Evolutionary conservation across 2,329 filamentous ascomycete genomes (phyloP).

Genomic region (Alternaria atra): DNA sequence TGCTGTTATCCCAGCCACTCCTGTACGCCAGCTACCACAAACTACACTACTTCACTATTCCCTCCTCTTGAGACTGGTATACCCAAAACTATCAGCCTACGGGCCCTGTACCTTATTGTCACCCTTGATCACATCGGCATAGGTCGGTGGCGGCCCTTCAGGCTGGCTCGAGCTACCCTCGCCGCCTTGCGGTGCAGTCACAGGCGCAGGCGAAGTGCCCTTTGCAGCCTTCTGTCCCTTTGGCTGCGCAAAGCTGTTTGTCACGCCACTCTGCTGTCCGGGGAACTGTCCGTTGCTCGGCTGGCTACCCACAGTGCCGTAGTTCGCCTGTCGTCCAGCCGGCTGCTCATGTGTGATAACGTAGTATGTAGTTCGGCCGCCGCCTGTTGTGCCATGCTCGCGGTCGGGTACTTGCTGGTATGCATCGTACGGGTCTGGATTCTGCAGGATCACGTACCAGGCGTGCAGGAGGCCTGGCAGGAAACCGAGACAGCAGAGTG

Average conservation of each 20-base stretch:
- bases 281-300: conserved; percentile 54
- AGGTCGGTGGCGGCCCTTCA: conserved; percentile 75
- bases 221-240: conserved; percentile 30
- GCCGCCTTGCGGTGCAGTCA: conserved; percentile 26
- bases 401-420: conserved; percentile 70
- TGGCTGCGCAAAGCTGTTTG: conserved; percentile 42
- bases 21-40: conserved; percentile 1
- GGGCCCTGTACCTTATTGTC: conserved; percentile 84
- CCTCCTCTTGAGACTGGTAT: neutral
- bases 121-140: conserved; percentile 87
- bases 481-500: conserved; percentile 70
- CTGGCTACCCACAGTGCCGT: conserved; percentile 54
- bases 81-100: conserved; percentile 14
- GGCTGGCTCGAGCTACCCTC: conserved; percentile 42
- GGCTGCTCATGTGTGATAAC: conserved; percentile 42
- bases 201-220: conserved; percentile 20
- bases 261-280: conserved; percentile 49
- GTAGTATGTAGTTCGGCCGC: conserved; percentile 37
- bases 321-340: conserved; percentile 52
- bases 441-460: conserved; percentile 97
- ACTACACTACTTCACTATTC: neutral
- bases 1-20: neutral
- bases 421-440: conserved; percentile 72
- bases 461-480: conserved; percentile 90
- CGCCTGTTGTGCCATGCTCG: conserved; percentile 54